phyloP scores from a whole-genome alignment of 2,329 filamentous ascomycete species.

The Colletotrichum neosansevieriae region DNA sequence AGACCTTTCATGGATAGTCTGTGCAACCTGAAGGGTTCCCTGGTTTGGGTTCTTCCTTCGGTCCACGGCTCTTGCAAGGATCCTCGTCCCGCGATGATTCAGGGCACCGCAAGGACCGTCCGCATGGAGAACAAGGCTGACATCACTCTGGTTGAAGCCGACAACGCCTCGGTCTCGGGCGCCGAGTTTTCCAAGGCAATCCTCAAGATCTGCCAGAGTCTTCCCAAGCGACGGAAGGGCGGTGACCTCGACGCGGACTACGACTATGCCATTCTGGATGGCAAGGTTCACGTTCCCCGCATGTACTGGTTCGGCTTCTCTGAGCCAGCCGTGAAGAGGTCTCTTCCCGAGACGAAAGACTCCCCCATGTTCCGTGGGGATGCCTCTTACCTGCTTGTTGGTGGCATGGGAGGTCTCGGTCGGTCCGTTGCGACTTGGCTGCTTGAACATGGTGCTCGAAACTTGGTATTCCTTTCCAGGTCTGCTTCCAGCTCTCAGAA shows the following conservation, averaged over 20 bases:
- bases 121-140: constrained; percentile 46
- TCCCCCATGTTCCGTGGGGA: constrained; percentile 15
- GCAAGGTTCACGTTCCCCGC: constrained; percentile 45
- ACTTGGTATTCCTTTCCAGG: constrained; percentile 46
- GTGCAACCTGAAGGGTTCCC: constrained; percentile 15
- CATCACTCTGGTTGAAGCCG: constrained; percentile 39
- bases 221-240: constrained; percentile 19
- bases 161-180: not conserved
- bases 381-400: constrained; percentile 46
- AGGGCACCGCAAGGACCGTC: constrained; percentile 48
- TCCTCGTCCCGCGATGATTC: constrained; percentile 45
- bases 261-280: constrained; percentile 48
- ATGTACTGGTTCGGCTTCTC: constrained; percentile 35
- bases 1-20: constrained; percentile 28
- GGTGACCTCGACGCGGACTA: constrained; percentile 44
- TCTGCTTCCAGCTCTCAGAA: constrained; percentile 38
- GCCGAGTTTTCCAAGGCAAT: constrained; percentile 5
- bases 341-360: constrained; percentile 45
- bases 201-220: constrained; percentile 20
- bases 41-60: constrained; percentile 49
- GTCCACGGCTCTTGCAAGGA: constrained; percentile 45
- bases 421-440: constrained; percentile 47
- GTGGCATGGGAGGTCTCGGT: constrained; percentile 50
- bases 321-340: constrained; percentile 34
- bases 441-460: constrained; percentile 46